These are phyloP conservation scores for Phialemoniopsis sp. DNA, from an alignment of 2,329 filamentous ascomycete genomes.

Conservation along the genomic window DNA sequence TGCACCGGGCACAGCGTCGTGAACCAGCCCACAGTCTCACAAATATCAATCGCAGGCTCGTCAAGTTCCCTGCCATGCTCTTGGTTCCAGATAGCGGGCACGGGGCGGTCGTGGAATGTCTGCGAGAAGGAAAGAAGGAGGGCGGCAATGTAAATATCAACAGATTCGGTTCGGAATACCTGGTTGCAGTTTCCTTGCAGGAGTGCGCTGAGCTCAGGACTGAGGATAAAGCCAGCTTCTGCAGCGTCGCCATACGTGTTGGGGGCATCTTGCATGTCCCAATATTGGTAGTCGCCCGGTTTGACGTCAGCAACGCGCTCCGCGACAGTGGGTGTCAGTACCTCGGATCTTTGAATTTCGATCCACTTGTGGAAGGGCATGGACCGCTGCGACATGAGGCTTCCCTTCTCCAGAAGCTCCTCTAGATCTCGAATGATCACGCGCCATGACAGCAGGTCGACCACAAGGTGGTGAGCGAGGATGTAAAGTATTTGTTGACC, in stretches of 20 bases:
- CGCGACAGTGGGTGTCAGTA: no score
- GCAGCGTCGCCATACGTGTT: conserved; percentile 42
- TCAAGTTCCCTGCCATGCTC: conserved; percentile 43
- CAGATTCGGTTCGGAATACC: conserved; percentile 45
- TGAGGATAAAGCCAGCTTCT: conserved; percentile 36
- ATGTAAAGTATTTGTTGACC: conserved; percentile 43
- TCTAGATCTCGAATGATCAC: conserved; percentile 46
- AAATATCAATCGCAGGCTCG: conserved; percentile 43
- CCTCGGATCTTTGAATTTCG: conserved; percentile 34
- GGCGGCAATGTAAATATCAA: conserved; percentile 50
- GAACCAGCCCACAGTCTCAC: conserved; percentile 58
- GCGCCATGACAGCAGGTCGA: conserved; percentile 47
- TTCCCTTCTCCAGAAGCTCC: conserved; percentile 39
- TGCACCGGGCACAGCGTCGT: conserved; percentile 50
- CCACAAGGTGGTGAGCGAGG: conserved; percentile 45
- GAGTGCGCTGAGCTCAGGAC: conserved; percentile 33
- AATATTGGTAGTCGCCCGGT: conserved; percentile 39
- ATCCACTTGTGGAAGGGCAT: conserved; percentile 47
- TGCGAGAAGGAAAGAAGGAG: conserved; percentile 51
- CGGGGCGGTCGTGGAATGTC: conserved; percentile 45
- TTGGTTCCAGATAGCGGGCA: conserved; percentile 51
- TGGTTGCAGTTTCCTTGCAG: conserved; percentile 37
- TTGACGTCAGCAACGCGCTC: conserved; percentile 14
- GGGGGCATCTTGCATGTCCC: conserved; percentile 34
- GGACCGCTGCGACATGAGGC: conserved; percentile 35